Conservation (phyloP, 441 rosid genomes). For the Caryocar brasiliense region DNA sequence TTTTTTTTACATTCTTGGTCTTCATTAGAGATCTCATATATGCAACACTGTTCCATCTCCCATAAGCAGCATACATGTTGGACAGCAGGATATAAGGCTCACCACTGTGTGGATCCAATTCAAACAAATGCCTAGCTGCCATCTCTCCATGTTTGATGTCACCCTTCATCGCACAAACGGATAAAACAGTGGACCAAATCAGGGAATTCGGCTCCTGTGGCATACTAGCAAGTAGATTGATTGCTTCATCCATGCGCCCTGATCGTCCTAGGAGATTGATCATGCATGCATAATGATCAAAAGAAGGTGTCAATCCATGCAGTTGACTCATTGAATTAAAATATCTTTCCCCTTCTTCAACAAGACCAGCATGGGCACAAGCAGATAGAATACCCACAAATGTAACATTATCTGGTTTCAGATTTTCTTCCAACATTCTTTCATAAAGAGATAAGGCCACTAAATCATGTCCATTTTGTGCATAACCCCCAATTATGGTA, state of each 20-base stretch:
- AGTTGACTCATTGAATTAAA: conserved; percentile 26
- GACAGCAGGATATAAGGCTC: conserved; percentile 40
- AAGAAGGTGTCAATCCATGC: conserved; percentile 27
- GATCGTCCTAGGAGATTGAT: conserved; percentile 32
- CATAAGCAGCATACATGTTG: conserved; percentile 32
- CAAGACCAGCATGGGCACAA: conserved; percentile 30
- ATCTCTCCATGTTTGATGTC: conserved; percentile 26
- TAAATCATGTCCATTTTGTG: conserved; percentile 32
- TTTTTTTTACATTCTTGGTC: conserved; percentile 28
- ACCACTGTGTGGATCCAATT: conserved; percentile 27
- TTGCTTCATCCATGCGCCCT: conserved; percentile 22
- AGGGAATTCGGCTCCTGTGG: conserved; percentile 26
- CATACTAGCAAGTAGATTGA: conserved; percentile 24
- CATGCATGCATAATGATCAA: conserved; percentile 33
- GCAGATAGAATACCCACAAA: conserved; percentile 37
- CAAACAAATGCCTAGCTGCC: conserved; percentile 30
- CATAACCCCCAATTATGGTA: conserved; percentile 31
- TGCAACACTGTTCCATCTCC: conserved; percentile 38
- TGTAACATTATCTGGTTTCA: conserved; percentile 31
- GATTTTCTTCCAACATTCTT: conserved; percentile 22
- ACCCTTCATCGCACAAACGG: conserved; percentile 21
- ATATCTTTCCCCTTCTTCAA: conserved; percentile 24
- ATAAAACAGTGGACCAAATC: conserved; percentile 35
- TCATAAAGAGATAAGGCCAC: conserved; percentile 29
- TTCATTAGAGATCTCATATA: conserved; percentile 34